Evolutionary conservation across 2,329 filamentous ascomycete genomes (phyloP), one percentile per base, ranked within the genome.

Genomic region (Penicillium sp.): DNA sequence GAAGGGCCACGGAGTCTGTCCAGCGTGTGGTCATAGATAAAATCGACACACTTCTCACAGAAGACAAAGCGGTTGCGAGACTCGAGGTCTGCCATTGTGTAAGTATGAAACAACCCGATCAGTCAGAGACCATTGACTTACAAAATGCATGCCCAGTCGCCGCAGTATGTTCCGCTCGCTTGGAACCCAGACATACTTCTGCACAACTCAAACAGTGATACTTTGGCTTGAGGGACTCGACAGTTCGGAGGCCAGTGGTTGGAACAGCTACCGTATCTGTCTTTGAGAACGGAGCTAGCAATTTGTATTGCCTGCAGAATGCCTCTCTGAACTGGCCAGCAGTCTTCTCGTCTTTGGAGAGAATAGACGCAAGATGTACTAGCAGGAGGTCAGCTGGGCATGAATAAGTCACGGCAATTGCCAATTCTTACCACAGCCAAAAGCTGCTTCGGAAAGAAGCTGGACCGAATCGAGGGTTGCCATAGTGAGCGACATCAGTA

Each of bases 101-200:
- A 60, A 66, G 51, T 10, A 59, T 34, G 8, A 27, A 33, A 33
- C 19, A 43, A 16, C 4, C 5, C 25, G 13, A n/a, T 19, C 6
- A 31, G 29, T 45, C 15, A 33, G 7, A 16, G n/a, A 4, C 33
- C 7, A 34, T 7, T 13, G 11, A 60, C 73, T 65, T 68, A 78
- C 76, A 77, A 45, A 78, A 78, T 25, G 63, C 64, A 65, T 78
- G 76, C 0, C 71, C 71, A 1, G 72, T 75, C 55, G 72, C 71
- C 33, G 73, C 68, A 4, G 70, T 69, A 59, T 78, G 75, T 4
- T 62, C 59, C 40, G 70, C 65, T 34, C 75, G 70, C 43, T 72
- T 70, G 11, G 61, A 66, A 48, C 65, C 67, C 41, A 68, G 38
- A 33, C 68, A 72, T n/a, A 62, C 51, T 38, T 72, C 71, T 5